Base-by-base conservation (phyloP, 2,329 filamentous ascomycete genomes). In the Calonectria hongkongensis region DNA sequence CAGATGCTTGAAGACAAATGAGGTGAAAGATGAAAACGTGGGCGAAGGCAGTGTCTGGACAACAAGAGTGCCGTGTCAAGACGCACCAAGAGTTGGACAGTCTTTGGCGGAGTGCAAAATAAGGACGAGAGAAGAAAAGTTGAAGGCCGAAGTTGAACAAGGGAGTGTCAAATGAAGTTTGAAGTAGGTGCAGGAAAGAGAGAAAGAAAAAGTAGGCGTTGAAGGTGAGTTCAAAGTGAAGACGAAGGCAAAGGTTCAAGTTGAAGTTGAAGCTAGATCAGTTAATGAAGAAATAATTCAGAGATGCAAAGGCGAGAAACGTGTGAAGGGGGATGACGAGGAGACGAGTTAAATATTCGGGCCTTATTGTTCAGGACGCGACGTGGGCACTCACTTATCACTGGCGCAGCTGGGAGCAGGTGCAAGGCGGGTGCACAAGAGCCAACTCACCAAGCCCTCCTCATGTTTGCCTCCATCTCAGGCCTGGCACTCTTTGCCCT, bases 371-470 rank as follows among this genome's bases (percentile, higher is more conserved):
- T 70, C 68, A 71, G 66, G 66, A 78, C 73, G 76, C 71, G 72
- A 79, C 64, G 71, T 58, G 68, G 71, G 66, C 36, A 65, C 48
- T 68, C 50, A 74, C 73, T 73, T 68, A 77, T 60, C 70, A 74
- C 66, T 71, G 66, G 66, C 60, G 51, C 70, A 73, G 73, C 60
- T 72, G 72, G 71, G 25, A 73, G 78, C 78, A 79, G 78, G 62
- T 78, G 75, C 75, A 72, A 79, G 70, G 68, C 71, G 68, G 73
- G 70, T 25, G 63, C 51, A 70, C 62, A 50, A 68, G 13, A 15
- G 41, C 33, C 33, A 50, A 18, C 30, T n/a, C 39, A 13, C 21
- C 16, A 25, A 28, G 30, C 30, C 30, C 12, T 28, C 10, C 21
- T 18, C 1, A 18, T 12, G 39, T 13, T 41, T n/a, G 30, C 28